Evolutionary conservation across 257 asterid genomes (phyloP), one percentile per base, ranked within the genome.

Genomic region (Ajuga chamaepitys): DNA sequence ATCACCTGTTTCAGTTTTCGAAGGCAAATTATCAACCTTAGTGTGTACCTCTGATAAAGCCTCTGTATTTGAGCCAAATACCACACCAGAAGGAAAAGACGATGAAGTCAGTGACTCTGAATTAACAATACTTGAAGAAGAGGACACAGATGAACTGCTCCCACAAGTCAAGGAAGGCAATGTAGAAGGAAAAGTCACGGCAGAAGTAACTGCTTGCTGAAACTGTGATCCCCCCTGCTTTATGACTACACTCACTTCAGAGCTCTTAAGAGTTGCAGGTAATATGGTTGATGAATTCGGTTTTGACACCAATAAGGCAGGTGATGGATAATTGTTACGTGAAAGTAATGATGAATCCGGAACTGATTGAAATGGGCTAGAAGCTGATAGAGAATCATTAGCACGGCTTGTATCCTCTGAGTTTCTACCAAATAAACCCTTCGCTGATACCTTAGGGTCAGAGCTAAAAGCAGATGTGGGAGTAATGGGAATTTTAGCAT

Each of bases 231-330:
- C 40, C 66, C 66, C 75, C 68, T 76, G 78, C 69, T 70, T 75
- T 32, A 66, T 62, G 41, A 53, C 74, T 21, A 28, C 41, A 64
- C 28, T 80, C 72, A 75, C 74, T 64, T 77, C 83, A 58, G 86
- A 74, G 67, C 44, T 48, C 58, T 78, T 45, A 40, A 70, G 58
- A 54, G 66, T 51, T 13, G 45, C 66, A 57, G 67, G 54, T 46
- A 81, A 80, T 67, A 75, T 45, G 45, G 77, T 68, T 42, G 78
- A 70, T 47, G 78, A 64, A 78, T 70, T 74, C 71, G 80, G 70
- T 70, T 77, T 75, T 48, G 86, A 52, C 53, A 17, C 64, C 64
- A 65, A 63, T 57, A 85, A 72, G 17, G 74, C 56, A 73, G 82
- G 34, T 17, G 82, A 56, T 60, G 78, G 70, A n/a, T 62, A 55